Conservation (phyloP, 805 yeast species). For the Hanseniaspora guilliermondii region DNA sequence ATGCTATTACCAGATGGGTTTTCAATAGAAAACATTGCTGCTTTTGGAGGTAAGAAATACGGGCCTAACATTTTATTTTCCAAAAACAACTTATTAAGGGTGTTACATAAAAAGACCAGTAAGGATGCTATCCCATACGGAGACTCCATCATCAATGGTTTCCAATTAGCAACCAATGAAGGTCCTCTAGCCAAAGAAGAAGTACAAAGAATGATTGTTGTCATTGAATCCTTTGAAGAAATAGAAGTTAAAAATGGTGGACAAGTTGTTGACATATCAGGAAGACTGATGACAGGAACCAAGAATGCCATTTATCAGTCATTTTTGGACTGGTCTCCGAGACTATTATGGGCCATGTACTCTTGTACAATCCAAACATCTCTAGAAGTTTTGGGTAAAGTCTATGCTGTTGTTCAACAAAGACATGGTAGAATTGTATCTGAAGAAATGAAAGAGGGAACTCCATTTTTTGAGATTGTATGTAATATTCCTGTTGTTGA, state of each 20-base stretch:
- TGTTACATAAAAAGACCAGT: conserved; percentile 22
- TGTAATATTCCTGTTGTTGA: conserved; percentile 87
- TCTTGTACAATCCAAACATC: conserved; percentile 91
- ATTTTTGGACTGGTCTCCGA: conserved; percentile 72
- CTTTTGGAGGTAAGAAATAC: conserved; percentile 64
- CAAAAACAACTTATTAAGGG: conserved; percentile 27
- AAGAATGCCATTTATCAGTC: conserved; percentile 61
- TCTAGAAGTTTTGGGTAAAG: conserved; percentile 88
- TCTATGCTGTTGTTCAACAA: conserved; percentile 83
- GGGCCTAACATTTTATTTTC: conserved; percentile 64
- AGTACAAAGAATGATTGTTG: conserved; percentile 63
- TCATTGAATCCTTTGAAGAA: conserved; percentile 31
- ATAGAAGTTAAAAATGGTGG: conserved; percentile 21
- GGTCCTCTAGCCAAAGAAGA: conserved; percentile 90
- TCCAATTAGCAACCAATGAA: conserved; percentile 64
- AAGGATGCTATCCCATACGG: conserved; percentile 33
- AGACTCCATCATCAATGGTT: conserved; percentile 64
- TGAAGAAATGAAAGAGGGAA: conserved; percentile 97
- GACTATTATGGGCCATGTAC: conserved; percentile 85
- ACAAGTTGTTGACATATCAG: conserved; percentile 40
- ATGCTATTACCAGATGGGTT: conserved; percentile 24
- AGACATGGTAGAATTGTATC: conserved; percentile 73
- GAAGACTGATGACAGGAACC: conserved; percentile 60
- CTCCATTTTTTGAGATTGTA: conserved; percentile 81
- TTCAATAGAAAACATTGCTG: conserved; percentile 34